Evolutionary conservation across 805 yeast species (phyloP).

Genomic region (Wickerhamiella sergipiensis): DNA sequence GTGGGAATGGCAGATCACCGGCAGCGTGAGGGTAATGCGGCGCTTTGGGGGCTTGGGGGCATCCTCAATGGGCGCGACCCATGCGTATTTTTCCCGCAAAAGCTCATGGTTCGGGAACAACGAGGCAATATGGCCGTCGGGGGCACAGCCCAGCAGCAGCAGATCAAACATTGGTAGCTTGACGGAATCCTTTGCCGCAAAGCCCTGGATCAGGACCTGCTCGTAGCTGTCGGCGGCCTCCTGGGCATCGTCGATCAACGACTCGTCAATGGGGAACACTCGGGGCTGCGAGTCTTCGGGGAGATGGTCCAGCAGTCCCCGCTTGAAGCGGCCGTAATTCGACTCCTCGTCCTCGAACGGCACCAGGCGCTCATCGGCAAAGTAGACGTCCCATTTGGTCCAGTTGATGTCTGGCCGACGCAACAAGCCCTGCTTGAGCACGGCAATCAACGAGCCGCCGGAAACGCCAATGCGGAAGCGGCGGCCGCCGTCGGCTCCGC

Average conservation of each 20-base stretch:
- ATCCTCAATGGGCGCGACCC: slow-evolving; percentile 87
- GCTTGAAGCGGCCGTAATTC: slow-evolving; percentile 79
- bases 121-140: slow-evolving; percentile 97
- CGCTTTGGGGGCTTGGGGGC: slow-evolving; percentile 82
- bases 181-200: slow-evolving; percentile 93
- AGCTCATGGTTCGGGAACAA: slow-evolving; percentile 86
- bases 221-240: slow-evolving; percentile 94
- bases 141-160: slow-evolving; percentile 89
- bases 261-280: slow-evolving; percentile 72
- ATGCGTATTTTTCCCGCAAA: slow-evolving; percentile 77
- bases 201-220: slow-evolving; percentile 68
- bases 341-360: slow-evolving; percentile 73
- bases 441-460: slow-evolving; percentile 86
- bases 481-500: slow-evolving; percentile 25
- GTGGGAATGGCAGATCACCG: slow-evolving; percentile 88
- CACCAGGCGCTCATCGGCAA: slow-evolving; percentile 92
- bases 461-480: slow-evolving; percentile 82
- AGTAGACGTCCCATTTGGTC: slow-evolving; percentile 91
- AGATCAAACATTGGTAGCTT: slow-evolving; percentile 91
- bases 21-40: slow-evolving; percentile 82
- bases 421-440: slow-evolving; percentile 73
- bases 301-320: slow-evolving; percentile 63
- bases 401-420: slow-evolving; percentile 67
- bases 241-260: slow-evolving; percentile 44
- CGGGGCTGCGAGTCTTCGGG: slow-evolving; percentile 44